These are phyloP conservation scores for Trichodelitschia bisporula DNA, from an alignment of 495 filamentous ascomycete genomes.

Conservation along the genomic window DNA sequence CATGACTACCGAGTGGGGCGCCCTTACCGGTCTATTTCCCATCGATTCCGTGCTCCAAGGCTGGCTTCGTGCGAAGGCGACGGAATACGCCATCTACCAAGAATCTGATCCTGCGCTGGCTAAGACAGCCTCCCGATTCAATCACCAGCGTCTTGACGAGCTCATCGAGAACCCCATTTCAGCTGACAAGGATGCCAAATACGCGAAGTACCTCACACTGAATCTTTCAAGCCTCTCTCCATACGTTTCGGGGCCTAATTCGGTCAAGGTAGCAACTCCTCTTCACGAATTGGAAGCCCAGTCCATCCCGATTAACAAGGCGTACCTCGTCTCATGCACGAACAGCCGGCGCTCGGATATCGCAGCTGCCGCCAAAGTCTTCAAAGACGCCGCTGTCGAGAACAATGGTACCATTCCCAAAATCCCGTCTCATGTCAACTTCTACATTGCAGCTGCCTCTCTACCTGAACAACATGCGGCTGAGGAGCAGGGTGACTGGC, in stretches of 20 bases:
- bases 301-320: slow-evolving; percentile 57
- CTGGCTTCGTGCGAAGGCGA: slow-evolving; percentile 66
- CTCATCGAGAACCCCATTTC: slow-evolving; percentile 37
- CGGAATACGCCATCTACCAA: slow-evolving; percentile 32
- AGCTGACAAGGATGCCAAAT: slow-evolving; percentile 56
- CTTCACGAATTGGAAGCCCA: slow-evolving; percentile 45
- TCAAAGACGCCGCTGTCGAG: slow-evolving; percentile 44
- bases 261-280: slow-evolving; percentile 68
- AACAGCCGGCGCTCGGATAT: slow-evolving; percentile 71
- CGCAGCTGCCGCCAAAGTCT: slow-evolving; percentile 61
- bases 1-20: slow-evolving; percentile 95
- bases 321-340: slow-evolving; percentile 81
- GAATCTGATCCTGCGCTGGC: slow-evolving; percentile 13
- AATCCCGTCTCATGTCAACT: slow-evolving; percentile 53
- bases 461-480: slow-evolving; percentile 52
- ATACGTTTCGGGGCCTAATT: slow-evolving; percentile 76
- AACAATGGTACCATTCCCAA: slow-evolving; percentile 32
- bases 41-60: slow-evolving; percentile 44
- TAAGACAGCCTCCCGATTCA: slow-evolving; percentile 26
- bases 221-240: slow-evolving; percentile 68
- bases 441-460: slow-evolving; percentile 86
- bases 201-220: slow-evolving; percentile 57
- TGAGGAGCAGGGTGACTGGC: slow-evolving; percentile 73
- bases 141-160: slow-evolving; percentile 42
- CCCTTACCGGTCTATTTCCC: slow-evolving; percentile 59